These are phyloP conservation scores for Salvia rosmarinus DNA, from an alignment of 257 asterid species.

Conservation along the genomic window DNA sequence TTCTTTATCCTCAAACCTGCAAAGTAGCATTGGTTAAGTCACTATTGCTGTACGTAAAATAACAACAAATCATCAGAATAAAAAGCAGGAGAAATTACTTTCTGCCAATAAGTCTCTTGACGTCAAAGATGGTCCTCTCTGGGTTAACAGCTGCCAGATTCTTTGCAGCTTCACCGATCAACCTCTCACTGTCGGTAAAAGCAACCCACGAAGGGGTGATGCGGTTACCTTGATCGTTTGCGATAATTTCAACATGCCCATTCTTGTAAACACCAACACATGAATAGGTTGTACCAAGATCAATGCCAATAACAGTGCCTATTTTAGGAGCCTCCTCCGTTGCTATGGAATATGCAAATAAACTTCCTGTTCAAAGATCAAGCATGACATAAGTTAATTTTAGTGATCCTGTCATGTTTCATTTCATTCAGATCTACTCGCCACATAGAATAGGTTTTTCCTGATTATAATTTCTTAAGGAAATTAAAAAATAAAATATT, in stretches of 20 bases:
- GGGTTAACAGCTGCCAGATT: constrained; percentile 89
- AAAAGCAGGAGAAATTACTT: constrained; percentile 52
- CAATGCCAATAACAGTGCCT: constrained; percentile 88
- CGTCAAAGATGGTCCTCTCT: constrained; percentile 89
- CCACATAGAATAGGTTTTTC: not conserved
- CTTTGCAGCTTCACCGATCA: constrained; percentile 98
- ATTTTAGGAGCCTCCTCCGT: constrained; percentile 75
- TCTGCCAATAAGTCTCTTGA: constrained; percentile 95
- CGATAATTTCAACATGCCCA: constrained; percentile 93
- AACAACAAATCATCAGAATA: constrained; percentile 7
- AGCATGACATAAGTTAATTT: not conserved
- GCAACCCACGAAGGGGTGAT: constrained; percentile 98
- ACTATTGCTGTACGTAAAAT: not conserved
- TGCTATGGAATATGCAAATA: constrained; percentile 59
- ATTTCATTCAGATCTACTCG: not conserved
- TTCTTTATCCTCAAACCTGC: constrained; percentile 88
- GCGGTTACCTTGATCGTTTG: constrained; percentile 94
- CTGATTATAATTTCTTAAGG: not conserved
- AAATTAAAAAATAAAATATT: not conserved
- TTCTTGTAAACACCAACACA: constrained; percentile 57
- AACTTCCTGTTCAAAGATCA: constrained; percentile 56
- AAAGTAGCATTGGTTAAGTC: constrained; percentile 7
- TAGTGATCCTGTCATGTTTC: not conserved
- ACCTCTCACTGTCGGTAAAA: constrained; percentile 82
- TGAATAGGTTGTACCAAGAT: too few relatives aligned